A percentile compares a stretch with the other conserved stretches of the same genome.
These are phyloP conservation scores for Pythium brachiatum DNA, from an alignment of 352 stramenopile genomes.

Conservation along the genomic window DNA sequence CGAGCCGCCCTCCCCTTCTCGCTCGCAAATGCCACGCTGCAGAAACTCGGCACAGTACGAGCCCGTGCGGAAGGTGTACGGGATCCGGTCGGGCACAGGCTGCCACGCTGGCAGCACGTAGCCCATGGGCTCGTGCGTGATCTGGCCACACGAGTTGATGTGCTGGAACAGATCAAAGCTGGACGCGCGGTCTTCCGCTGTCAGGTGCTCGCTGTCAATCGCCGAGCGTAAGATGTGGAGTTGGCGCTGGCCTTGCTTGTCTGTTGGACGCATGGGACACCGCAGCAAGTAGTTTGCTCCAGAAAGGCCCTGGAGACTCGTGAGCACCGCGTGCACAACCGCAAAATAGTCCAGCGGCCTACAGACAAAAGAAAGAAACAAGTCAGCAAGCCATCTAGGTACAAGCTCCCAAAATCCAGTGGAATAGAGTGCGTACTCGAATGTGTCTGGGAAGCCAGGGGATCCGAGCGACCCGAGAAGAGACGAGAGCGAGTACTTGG, in stretches of 20 bases:
- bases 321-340: conserved; percentile 17
- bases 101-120: conserved; percentile 43
- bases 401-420: background rate
- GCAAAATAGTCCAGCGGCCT: conserved; percentile 24
- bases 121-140: conserved; percentile 9
- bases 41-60: conserved; percentile 58
- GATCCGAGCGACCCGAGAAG: conserved; percentile 42
- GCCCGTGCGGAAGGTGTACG: conserved; percentile 57
- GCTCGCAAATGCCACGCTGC: conserved; percentile 38
- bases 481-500: conserved; percentile 41
- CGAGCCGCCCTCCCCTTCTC: conserved; percentile 23
- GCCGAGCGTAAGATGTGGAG: conserved; percentile 19
- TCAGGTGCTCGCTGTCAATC: conserved; percentile 2
- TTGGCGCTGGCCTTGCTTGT: conserved; percentile 3
- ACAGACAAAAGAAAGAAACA: background rate
- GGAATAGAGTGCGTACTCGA: conserved; percentile 41
- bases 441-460: conserved; percentile 35
- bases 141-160: conserved; percentile 19
- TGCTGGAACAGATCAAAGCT: conserved; percentile 46
- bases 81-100: conserved; percentile 40
- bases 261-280: background rate
- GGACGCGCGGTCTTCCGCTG: conserved; percentile 24
- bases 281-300: conserved; percentile 17
- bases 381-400: background rate
- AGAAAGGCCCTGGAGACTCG: conserved; percentile 21